Evolutionary conservation across 805 yeast species (phyloP), one percentile per base, ranked within the genome.

Genomic region (Scheffersomyces ergatensis): DNA sequence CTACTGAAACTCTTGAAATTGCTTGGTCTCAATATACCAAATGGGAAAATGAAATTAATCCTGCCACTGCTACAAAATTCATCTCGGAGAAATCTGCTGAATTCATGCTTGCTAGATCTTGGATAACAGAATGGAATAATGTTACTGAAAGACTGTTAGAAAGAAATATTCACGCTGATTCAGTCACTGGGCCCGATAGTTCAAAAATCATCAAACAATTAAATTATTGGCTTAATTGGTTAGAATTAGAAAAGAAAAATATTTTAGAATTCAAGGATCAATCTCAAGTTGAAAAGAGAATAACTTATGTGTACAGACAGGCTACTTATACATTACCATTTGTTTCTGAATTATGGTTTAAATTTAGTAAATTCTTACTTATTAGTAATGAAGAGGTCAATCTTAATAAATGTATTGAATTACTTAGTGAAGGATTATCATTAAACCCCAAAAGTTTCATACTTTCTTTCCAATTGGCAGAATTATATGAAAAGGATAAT

Each of bases 51-150:
- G 83, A 81, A 29, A 65, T 81, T 15, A 85, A 85, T 54, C 70
- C 84, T 26, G 67, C 83, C 15, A 85, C 90, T 3, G 93, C 97
- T 3, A 80, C 95, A 53, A 88, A 87, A 60, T 81, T 84, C 55
- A 82, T 90, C 39, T 82, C 86, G 33, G 97, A 90, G 51, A 74
- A 80, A 45, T 85, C 95, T 11, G 81, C 86, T 3, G 84, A 80
- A 12, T 93, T 89, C 57, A 87, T 92, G 96, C 80, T 77, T 48
- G 90, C 96, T 2, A 74, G 97, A 46, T 76, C 93, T 0, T 72
- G 85, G 65, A 78, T 79, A 45, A 80, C 78, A 32, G 96, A 87
- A 55, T 78, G 89, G 75, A 77, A 78, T 45, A 77, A 78, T 46
- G 48, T 83, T 3, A 78, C 88, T 0, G 63, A 66, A 27, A 77